phyloP scores from a whole-genome alignment of 768 basidiomycete genomes.

The Lyophyllum atratum region DNA sequence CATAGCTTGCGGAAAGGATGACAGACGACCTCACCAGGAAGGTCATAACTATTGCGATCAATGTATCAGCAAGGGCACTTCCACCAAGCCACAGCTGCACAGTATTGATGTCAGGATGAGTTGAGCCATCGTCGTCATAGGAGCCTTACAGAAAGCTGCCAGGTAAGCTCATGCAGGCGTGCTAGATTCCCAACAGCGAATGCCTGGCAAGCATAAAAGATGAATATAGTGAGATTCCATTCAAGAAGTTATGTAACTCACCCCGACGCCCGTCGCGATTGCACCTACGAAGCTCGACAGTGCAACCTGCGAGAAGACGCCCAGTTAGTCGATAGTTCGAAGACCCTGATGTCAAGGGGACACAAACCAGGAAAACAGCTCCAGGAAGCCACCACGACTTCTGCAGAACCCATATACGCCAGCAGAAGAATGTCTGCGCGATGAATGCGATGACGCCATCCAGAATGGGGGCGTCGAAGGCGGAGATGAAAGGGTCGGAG shows the following conservation, averaged over 20 bases:
- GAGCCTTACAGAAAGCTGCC: slow-evolving; percentile 12
- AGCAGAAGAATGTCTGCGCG: slow-evolving; percentile 3
- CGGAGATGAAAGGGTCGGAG: slow-evolving; percentile 21
- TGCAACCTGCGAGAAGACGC: neutral
- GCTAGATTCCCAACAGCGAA: slow-evolving; percentile 5
- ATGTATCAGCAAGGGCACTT: slow-evolving; percentile 12
- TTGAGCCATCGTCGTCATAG: neutral
- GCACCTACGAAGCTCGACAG: slow-evolving; percentile 7
- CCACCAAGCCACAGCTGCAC: slow-evolving; percentile 14
- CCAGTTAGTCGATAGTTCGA: neutral
- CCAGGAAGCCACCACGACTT: neutral
- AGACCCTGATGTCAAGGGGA: neutral
- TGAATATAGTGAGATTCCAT: neutral
- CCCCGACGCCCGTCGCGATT: slow-evolving; percentile 11
- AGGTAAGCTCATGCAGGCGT: slow-evolving; percentile 8
- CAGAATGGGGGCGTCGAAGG: neutral
- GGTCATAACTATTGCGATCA: slow-evolving; percentile 13
- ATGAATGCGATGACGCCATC: slow-evolving; percentile 7
- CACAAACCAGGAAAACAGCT: neutral
- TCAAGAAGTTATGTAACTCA: neutral
- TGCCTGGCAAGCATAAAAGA: neutral
- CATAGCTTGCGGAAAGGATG: neutral
- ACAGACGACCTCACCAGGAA: slow-evolving; percentile 8
- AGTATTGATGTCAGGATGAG: neutral
- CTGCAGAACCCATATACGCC: slow-evolving; percentile 2